A percentile compares a stretch with the other conserved stretches of the same genome.
These are phyloP conservation scores for Vigna unguiculata DNA, from an alignment of 306 rosid species.

Conservation along the genomic window DNA sequence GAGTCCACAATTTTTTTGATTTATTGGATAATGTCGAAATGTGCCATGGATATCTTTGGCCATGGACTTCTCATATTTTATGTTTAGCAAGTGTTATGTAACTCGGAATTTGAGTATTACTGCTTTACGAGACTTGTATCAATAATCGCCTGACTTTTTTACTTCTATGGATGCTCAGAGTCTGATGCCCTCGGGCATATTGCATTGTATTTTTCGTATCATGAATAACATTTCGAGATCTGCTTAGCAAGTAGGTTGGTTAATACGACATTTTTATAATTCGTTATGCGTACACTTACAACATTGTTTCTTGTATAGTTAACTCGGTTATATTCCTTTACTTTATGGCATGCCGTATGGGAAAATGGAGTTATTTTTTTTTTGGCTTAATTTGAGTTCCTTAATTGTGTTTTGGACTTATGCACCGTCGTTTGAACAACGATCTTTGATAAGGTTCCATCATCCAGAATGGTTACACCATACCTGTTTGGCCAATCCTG, in stretches of 20 bases:
- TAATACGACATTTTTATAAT: not conserved
- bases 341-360: not conserved
- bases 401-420: too few relatives aligned
- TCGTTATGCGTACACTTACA: not conserved
- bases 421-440: too few relatives aligned
- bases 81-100: slow-evolving; percentile 52
- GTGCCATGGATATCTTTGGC: slow-evolving; percentile 48
- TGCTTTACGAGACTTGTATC: slow-evolving; percentile 47
- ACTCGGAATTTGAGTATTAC: slow-evolving; percentile 39
- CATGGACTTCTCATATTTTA: slow-evolving; percentile 33
- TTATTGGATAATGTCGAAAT: slow-evolving; percentile 65
- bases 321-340: too few relatives aligned
- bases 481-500: too few relatives aligned
- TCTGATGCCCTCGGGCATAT: slow-evolving; percentile 40
- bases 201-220: slow-evolving; percentile 29
- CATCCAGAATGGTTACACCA: too few relatives aligned
- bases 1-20: slow-evolving; percentile 38
- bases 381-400: too few relatives aligned
- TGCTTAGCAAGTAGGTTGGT: not conserved
- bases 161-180: slow-evolving; percentile 35
- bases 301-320: not conserved
- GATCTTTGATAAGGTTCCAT: too few relatives aligned
- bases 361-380: not conserved
- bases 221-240: slow-evolving; percentile 12
- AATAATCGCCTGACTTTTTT: slow-evolving; percentile 58